Conservation (phyloP, 2,329 filamentous ascomycete genomes). For the Botryotinia narcissicola region DNA sequence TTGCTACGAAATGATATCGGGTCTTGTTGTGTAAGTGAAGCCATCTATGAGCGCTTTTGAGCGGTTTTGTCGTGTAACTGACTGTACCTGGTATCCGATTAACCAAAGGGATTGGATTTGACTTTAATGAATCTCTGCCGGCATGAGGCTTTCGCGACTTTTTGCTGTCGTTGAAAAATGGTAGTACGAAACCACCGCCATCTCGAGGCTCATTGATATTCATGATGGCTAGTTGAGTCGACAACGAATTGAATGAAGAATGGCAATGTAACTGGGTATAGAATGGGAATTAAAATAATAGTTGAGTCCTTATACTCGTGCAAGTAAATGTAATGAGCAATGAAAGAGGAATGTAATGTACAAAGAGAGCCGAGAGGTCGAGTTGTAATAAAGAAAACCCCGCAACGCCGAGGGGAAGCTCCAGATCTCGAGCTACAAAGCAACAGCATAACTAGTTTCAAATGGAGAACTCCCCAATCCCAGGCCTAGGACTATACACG, state of each 20-base stretch:
- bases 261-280: neutral
- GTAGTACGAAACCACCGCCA: slow-evolving; percentile 28
- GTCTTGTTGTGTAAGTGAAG: slow-evolving; percentile 21
- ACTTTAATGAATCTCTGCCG: slow-evolving; percentile 26
- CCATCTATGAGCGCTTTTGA: slow-evolving; percentile 15
- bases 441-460: neutral
- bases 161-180: slow-evolving; percentile 27
- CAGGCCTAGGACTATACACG: neutral
- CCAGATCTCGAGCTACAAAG: slow-evolving; percentile 1
- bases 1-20: slow-evolving; percentile 20
- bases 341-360: neutral
- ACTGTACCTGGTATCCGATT: slow-evolving; percentile 28
- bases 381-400: slow-evolving; percentile 1
- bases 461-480: neutral
- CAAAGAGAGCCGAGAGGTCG: neutral
- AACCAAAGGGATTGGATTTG: slow-evolving; percentile 26
- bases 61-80: neutral
- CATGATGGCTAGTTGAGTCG: slow-evolving; percentile 26
- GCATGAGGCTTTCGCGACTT: slow-evolving; percentile 14
- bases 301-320: neutral
- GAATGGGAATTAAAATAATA: neutral
- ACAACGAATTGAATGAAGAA: slow-evolving; percentile 19
- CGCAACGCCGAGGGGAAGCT: neutral
- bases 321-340: neutral
- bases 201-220: slow-evolving; percentile 32